These are phyloP conservation scores for Phytomonas francai DNA, from an alignment of 208 protist genomes.

Conservation along the genomic window DNA sequence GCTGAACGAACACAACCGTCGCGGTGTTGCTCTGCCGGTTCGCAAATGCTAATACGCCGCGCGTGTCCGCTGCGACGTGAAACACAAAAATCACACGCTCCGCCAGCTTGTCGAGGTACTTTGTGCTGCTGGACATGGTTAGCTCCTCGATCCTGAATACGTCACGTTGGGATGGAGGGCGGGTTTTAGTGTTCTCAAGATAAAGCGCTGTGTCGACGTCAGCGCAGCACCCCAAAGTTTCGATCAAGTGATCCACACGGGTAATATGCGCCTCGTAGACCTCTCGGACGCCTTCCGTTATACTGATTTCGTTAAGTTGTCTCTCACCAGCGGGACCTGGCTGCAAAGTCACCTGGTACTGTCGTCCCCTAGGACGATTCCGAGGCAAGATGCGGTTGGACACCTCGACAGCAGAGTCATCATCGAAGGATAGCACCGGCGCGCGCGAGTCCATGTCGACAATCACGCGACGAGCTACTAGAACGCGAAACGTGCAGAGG, in stretches of 20 bases:
- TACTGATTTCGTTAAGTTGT: slow-evolving; percentile 51
- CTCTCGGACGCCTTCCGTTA: slow-evolving; percentile 54
- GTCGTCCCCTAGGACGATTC: slow-evolving; percentile 17
- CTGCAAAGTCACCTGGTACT: slow-evolving; percentile 52
- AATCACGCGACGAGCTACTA: slow-evolving; percentile 56
- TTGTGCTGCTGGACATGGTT: slow-evolving; percentile 21
- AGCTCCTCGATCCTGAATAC: slow-evolving; percentile 67
- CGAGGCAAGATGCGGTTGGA: slow-evolving; percentile 58
- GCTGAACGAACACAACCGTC: slow-evolving; percentile 69
- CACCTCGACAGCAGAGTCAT: slow-evolving; percentile 20
- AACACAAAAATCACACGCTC: slow-evolving; percentile 72
- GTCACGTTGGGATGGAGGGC: slow-evolving; percentile 43
- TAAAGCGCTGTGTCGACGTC: slow-evolving; percentile 42
- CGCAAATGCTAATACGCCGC: slow-evolving; percentile 60
- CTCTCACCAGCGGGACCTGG: slow-evolving; percentile 52
- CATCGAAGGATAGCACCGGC: slow-evolving; percentile 9
- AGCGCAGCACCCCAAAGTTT: slow-evolving; percentile 59
- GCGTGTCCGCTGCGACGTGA: slow-evolving; percentile 54
- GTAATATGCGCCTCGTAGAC: slow-evolving; percentile 74
- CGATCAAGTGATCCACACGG: slow-evolving; percentile 41
- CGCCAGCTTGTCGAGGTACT: slow-evolving; percentile 41
- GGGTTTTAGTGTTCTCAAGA: slow-evolving; percentile 32
- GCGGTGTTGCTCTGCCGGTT: slow-evolving; percentile 43
- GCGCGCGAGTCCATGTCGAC: slow-evolving; percentile 34
- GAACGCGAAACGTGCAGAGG: slow-evolving; percentile 61